Evolutionary conservation across 176 grass and related monocot genomes (phyloP), one percentile per base, ranked within the genome.

Genomic region (Bothriochloa decipiens): DNA sequence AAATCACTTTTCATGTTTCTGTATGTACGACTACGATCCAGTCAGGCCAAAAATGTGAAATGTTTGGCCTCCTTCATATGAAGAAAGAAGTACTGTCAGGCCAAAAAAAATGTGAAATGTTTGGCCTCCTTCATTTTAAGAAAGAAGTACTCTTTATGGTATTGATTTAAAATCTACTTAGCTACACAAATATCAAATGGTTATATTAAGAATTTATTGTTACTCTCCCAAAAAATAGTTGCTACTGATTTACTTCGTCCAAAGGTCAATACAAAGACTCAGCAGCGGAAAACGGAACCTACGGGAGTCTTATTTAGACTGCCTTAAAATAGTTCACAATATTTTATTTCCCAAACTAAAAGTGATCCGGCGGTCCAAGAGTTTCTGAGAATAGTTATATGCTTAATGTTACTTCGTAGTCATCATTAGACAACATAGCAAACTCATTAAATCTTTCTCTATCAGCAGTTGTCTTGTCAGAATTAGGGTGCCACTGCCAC

Each of bases 381-480:
- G 13, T 58, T 43, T 42, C 23, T 68, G 8, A 46, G 53, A 65
- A 26, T 45, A 68, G 17, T 20, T 55, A 5, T 33, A 41, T 29
- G 18, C 32, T 66, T 60, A 27, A 16, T 8, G 5, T 68, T 73
- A 74, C 40, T 71, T 22, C 11, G 65, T 33, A 27, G 81, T 50
- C 75, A 79, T 83, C 41, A 27, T 73, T 75, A 43, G 15, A 79
- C 61, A 25, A 35, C 80, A 75, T 10, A 76, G 39, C 29, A 74
- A 50, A 50, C 32, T 75, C 35, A 70, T 52, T 62, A 79, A 79
- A 62, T 39, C 11, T 41, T 42, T 75, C 75, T 10, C 17, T 41
- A 4, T 83, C 74, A 40, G 18, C 50, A 70, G 3, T 63, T 70
- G 62, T 84, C 88, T 50, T 70, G 50, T 84, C 84, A 60, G n/a